Evolutionary conservation across 2,329 filamentous ascomycete species (phyloP), one percentile per base, ranked within the genome.

Genomic region (Rugonectria rugulosa): DNA sequence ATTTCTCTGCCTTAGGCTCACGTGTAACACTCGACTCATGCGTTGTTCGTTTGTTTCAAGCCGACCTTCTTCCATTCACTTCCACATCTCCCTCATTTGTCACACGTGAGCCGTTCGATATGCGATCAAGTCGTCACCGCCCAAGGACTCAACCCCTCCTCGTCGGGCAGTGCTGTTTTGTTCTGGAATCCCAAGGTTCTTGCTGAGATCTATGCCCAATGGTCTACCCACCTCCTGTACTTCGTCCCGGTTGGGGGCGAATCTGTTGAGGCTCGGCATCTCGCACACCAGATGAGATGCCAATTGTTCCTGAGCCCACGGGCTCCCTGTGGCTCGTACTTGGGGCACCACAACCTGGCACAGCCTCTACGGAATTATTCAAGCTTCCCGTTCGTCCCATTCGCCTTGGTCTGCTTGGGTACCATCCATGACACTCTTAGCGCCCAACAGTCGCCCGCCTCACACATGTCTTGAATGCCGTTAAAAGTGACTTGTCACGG

Each of bases 91-190:
- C 36, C n/a, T 31, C 53, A 46, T 34, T 42, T 36, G n/a, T 49
- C 43, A 27, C 54, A 57, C 54, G 49, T 57, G 54, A 57, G 54
- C 49, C 14, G 6, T 17, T 32, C 14, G 9, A 21, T 29, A 46
- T 57, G 54, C 49, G 49, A n/a, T 26, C 54, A 49, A 57, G 36
- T 57, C 49, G 48, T 32, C 54, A 15, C 21, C 21, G 41, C 42
- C 53, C 20, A 36, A 37, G 31, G 15, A 9, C 21, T 11, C 29
- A 6, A 14, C 12, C 6, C 15, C 9, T 11, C 14, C 3, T 20
- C n/a, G 7, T 17, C 14, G 17, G 34, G 32, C 41, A 41, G 21
- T 53, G 34, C 37, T 31, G 26, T 29, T 12, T 32, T 14, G 11
- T 14, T 14, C 29, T 11, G 7, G 5, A 32, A 10, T 14, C 29